phyloP scores from a whole-genome alignment of 768 basidiomycete species.

The Dentipellis fragilis region DNA sequence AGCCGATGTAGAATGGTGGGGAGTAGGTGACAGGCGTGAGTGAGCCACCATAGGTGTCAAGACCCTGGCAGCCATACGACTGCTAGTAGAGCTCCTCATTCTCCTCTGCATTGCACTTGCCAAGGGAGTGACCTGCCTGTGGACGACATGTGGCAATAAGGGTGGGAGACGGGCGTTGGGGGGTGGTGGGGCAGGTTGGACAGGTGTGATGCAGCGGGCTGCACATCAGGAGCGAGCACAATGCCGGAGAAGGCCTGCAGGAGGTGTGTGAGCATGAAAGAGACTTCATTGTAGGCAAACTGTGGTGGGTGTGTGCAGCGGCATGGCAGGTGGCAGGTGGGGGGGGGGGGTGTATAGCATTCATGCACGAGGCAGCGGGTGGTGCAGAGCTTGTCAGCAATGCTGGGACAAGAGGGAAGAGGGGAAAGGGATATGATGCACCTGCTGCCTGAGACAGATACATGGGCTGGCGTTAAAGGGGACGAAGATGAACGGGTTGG shows the following conservation, averaged over 20 bases:
- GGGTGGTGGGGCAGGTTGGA: conserved; percentile 64
- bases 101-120: conserved; percentile 53
- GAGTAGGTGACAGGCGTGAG: too few species aligned
- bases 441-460: conserved; percentile 45
- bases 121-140: conserved; percentile 49
- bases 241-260: conserved; percentile 35
- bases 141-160: conserved; percentile 66
- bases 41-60: too few species aligned
- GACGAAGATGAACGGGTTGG: conserved; percentile 57
- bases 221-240: conserved; percentile 10
- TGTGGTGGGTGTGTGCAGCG: conserved; percentile 8
- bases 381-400: too few species aligned
- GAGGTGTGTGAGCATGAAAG: conserved; percentile 43
- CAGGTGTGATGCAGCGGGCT: conserved; percentile 9
- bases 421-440: background rate
- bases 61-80: conserved; percentile 22
- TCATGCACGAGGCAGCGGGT: too few species aligned
- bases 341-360: too few species aligned
- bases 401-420: too few species aligned
- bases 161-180: conserved; percentile 88
- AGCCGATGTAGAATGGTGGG: too few species aligned
- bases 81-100: conserved; percentile 72
- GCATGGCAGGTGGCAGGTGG: too few species aligned
- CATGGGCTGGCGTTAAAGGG: conserved; percentile 61
- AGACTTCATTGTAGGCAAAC: conserved; percentile 44